Percentiles rank a stretch among this genome's conserved stretches.
Evolutionary conservation across 768 basidiomycete genomes (phyloP).

Genomic region (Trametes cingulata): DNA sequence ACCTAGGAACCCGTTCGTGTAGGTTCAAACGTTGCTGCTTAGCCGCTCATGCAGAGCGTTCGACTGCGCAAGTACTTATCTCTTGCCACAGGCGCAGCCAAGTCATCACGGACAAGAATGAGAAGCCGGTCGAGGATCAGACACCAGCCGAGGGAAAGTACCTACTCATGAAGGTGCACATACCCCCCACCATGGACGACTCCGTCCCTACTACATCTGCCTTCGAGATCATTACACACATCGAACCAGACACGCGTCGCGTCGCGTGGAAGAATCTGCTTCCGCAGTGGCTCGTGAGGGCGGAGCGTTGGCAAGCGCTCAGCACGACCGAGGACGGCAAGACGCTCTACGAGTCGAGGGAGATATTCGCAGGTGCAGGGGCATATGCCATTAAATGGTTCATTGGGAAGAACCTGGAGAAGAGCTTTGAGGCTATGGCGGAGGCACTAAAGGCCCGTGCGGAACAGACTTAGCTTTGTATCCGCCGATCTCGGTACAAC

Average conservation of each 20-base stretch:
- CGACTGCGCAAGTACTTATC: neutral
- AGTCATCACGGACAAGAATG: constrained; percentile 44
- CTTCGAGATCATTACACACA: constrained; percentile 45
- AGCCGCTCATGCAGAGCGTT: neutral
- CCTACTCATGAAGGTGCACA: constrained; percentile 54
- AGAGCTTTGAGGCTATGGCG: constrained; percentile 55
- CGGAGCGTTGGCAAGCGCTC: constrained; percentile 67
- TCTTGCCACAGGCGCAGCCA: constrained; percentile 46
- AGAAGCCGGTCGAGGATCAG: constrained; percentile 47
- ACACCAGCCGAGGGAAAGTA: constrained; percentile 49
- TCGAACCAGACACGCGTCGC: constrained; percentile 56
- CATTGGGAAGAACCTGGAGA: constrained; percentile 42
- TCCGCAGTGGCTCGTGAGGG: constrained; percentile 49
- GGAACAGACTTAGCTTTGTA: constrained; percentile 33
- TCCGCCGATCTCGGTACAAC: too few relatives aligned
- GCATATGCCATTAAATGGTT: constrained; percentile 55
- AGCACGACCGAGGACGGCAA: constrained; percentile 48
- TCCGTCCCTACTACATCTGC: constrained; percentile 36
- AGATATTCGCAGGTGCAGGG: constrained; percentile 57
- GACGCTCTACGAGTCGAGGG: constrained; percentile 65
- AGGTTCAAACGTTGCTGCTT: constrained; percentile 26
- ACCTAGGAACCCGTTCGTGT: constrained; percentile 70
- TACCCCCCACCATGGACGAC: constrained; percentile 46
- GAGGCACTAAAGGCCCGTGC: constrained; percentile 54
- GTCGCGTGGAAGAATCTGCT: constrained; percentile 54